These are phyloP conservation scores for Quercus variabilis DNA, from an alignment of 306 rosid genomes.

Conservation along the genomic window DNA sequence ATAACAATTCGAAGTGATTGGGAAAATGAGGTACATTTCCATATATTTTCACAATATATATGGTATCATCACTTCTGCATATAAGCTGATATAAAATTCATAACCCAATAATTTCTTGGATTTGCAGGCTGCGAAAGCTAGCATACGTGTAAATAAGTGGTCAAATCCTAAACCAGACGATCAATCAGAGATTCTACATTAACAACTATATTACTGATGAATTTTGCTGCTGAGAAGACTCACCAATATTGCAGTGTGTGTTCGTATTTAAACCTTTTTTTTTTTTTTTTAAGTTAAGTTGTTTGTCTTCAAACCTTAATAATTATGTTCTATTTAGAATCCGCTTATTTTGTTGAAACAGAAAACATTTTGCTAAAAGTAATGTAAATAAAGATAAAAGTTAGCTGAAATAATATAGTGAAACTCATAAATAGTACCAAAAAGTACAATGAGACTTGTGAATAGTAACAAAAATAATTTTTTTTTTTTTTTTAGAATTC, in stretches of 20 bases:
- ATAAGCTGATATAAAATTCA: not conserved
- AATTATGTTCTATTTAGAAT: too few species aligned
- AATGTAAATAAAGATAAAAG: too few species aligned
- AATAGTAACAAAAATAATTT: too few species aligned
- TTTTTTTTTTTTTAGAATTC: too few species aligned
- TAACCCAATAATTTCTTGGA: not conserved
- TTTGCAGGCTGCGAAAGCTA: constrained; percentile 40
- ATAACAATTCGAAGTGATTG: constrained; percentile 50
- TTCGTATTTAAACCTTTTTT: not conserved
- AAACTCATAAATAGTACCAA: too few species aligned
- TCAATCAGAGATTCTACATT: not conserved
- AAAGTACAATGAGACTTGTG: fast-evolving
- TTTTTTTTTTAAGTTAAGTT: not conserved
- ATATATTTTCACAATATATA: not conserved
- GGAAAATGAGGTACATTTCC: constrained; percentile 49
- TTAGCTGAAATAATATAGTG: too few species aligned
- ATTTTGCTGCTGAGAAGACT: not conserved
- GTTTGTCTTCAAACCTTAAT: too few species aligned
- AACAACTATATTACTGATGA: not conserved
- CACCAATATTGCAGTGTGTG: not conserved
- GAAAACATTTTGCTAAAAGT: too few species aligned
- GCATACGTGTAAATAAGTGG: constrained; percentile 36
- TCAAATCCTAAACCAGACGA: constrained; percentile 17
- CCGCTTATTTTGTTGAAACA: too few species aligned
- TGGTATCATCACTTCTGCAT: not conserved